Conservation (phyloP, 257 asterid genomes). For the Nyctanthes arbortristis region DNA sequence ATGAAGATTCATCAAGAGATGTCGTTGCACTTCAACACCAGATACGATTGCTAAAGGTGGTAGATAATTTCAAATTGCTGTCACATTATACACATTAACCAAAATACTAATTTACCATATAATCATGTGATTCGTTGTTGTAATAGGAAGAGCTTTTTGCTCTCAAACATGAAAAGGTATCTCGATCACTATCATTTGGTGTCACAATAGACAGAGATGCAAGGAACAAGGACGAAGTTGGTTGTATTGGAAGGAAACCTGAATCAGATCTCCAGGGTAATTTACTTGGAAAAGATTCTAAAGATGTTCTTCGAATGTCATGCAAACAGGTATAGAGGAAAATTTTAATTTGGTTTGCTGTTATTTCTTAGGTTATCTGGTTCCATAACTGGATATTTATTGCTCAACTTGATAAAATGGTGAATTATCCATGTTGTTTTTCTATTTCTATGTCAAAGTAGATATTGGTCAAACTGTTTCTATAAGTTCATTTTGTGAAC, state of each 20-base stretch:
- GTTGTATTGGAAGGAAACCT: constrained; percentile 25
- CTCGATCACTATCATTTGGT: constrained; percentile 68
- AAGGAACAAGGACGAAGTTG: constrained; percentile 37
- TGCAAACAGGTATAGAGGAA: constrained; percentile 71
- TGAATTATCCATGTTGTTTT: not conserved
- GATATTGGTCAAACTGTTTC: no score
- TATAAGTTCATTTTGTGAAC: no score
- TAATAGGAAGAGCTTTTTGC: constrained; percentile 87
- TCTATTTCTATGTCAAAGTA: no score
- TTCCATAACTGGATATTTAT: constrained; percentile 14
- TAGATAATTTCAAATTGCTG: constrained; percentile 24
- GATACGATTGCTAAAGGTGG: constrained; percentile 83
- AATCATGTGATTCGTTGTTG: constrained; percentile 24
- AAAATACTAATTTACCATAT: constrained; percentile 19
- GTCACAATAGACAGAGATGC: constrained; percentile 31
- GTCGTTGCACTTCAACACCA: constrained; percentile 69
- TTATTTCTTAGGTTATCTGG: not conserved
- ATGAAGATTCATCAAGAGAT: constrained; percentile 94
- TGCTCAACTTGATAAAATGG: not conserved
- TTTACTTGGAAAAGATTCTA: constrained; percentile 46
- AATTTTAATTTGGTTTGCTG: not conserved
- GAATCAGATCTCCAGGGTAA: constrained; percentile 32
- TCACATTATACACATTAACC: not conserved
- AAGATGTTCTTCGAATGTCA: constrained; percentile 64
- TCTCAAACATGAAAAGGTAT: constrained; percentile 66